A percentile compares a stretch with the other conserved stretches of the same genome.
phyloP scores from a whole-genome alignment of 768 basidiomycete species.

The Hygrocybe coccinea region DNA sequence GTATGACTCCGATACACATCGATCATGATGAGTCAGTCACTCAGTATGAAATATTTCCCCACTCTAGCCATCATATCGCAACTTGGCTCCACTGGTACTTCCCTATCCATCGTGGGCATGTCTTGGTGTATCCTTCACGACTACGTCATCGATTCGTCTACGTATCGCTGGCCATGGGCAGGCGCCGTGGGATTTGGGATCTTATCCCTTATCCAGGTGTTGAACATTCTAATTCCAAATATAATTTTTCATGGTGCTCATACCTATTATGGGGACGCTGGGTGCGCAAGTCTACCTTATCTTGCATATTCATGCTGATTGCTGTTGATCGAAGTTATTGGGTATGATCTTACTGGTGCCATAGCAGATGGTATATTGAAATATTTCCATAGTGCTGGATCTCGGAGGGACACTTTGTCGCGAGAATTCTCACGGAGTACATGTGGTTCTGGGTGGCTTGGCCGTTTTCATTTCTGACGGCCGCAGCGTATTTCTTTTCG shows the following conservation, averaged over 20 bases:
- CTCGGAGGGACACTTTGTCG: neutral
- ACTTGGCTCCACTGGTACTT: neutral
- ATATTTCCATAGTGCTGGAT: neutral
- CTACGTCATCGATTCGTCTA: neutral
- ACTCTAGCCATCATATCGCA: neutral
- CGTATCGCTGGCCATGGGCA: neutral
- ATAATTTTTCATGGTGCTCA: neutral
- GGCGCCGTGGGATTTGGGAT: neutral
- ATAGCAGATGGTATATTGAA: neutral
- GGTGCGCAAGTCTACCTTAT: neutral
- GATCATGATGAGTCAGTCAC: no score
- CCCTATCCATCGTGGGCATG: neutral
- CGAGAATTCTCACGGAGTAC: neutral
- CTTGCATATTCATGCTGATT: neutral
- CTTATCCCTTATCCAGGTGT: neutral
- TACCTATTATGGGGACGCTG: neutral
- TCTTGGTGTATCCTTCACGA: neutral
- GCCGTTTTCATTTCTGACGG: neutral
- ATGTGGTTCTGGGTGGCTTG: neutral
- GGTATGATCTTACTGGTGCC: neutral
- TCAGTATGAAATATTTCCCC: neutral
- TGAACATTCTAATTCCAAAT: neutral
- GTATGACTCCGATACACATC: neutral
- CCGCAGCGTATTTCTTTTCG: neutral
- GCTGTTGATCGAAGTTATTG: neutral